A percentile compares a stretch with the other conserved stretches of the same genome.
These are phyloP conservation scores for Penicillium vulpinum DNA, from an alignment of 2,329 filamentous ascomycete genomes.

Conservation along the genomic window DNA sequence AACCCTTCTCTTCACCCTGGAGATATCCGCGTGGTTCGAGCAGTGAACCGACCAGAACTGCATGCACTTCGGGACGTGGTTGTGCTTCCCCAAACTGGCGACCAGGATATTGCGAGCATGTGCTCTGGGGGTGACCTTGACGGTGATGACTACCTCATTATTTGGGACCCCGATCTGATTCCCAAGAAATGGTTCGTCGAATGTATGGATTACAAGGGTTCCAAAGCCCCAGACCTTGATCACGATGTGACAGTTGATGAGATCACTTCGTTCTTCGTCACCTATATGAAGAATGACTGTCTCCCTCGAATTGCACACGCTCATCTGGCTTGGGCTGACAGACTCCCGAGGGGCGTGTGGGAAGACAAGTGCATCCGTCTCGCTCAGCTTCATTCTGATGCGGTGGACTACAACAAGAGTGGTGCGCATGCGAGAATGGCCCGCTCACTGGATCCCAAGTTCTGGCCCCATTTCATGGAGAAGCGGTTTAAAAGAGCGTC, in stretches of 20 bases:
- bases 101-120: slow-evolving; percentile 86
- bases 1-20: slow-evolving; percentile 94
- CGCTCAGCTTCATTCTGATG: slow-evolving; percentile 79
- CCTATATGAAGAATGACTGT: slow-evolving; percentile 87
- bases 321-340: slow-evolving; percentile 77
- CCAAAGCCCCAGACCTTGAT: slow-evolving; percentile 57
- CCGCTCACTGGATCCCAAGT: slow-evolving; percentile 57
- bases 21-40: slow-evolving; percentile 83
- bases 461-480: slow-evolving; percentile 88
- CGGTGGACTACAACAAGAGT: slow-evolving; percentile 93
- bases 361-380: slow-evolving; percentile 70
- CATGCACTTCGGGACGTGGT: slow-evolving; percentile 80
- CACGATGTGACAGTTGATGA: slow-evolving; percentile 69
- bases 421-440: slow-evolving; percentile 73
- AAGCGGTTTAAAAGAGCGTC: slow-evolving; percentile 52
- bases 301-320: slow-evolving; percentile 77
- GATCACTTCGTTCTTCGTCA: slow-evolving; percentile 81
- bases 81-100: slow-evolving; percentile 80
- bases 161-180: slow-evolving; percentile 80
- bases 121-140: slow-evolving; percentile 94
- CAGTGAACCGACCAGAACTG: slow-evolving; percentile 72
- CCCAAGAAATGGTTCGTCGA: slow-evolving; percentile 68
- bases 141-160: slow-evolving; percentile 91
- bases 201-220: slow-evolving; percentile 74
- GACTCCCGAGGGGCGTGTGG: slow-evolving; percentile 61